Evolutionary conservation across 164 flowering plant genomes (phyloP), one percentile per base, ranked within the genome.

Genomic region (Chimonanthus salicifolius): DNA sequence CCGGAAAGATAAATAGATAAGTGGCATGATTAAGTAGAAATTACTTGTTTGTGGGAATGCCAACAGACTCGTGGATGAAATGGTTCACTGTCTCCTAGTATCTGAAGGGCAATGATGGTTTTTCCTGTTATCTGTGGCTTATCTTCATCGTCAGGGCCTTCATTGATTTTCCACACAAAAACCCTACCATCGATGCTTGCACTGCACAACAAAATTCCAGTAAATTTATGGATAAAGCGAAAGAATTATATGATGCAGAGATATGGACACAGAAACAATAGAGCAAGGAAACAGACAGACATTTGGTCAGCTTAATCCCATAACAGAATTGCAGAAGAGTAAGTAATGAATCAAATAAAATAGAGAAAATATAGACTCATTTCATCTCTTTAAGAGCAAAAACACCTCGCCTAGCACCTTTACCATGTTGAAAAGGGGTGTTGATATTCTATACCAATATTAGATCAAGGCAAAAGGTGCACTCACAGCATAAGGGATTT

Each of bases 1-100:
- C 7, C 9, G 15, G 5, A 4, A 63, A 18, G 66, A 63, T 18
- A 20, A 63, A 63, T 20, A 63, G 33, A 33, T 33, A 33, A 33
- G 66, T 63, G 11, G 44, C 66, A 33, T 15, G 13, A 13, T 66
- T 11, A 66, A 46, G 15, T 63, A 44, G 18, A 8, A 4, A 67
- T 78, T 88, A 92, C 99, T 76, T 96, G 98, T 84, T 94, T 96
- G 85, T 92, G 97, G 64, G 92, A 88, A 74, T 96, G 97, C 99
- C 99, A 96, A 83, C 98, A 96, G 78, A 96, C 83, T 71, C 95
- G 83, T 45, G 99, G 99, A 78, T 89, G 92, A 46, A 81, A 74
- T 77, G 86, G 72, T 68, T 87, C 92, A 47, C 81, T 89, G 58
- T 81, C 94, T 74, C 94, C 96, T 16, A 71, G 67, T n/a, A 95